Conservation (phyloP, 2,329 filamentous ascomycete genomes). For the Scleromitrula shiraiana region DNA sequence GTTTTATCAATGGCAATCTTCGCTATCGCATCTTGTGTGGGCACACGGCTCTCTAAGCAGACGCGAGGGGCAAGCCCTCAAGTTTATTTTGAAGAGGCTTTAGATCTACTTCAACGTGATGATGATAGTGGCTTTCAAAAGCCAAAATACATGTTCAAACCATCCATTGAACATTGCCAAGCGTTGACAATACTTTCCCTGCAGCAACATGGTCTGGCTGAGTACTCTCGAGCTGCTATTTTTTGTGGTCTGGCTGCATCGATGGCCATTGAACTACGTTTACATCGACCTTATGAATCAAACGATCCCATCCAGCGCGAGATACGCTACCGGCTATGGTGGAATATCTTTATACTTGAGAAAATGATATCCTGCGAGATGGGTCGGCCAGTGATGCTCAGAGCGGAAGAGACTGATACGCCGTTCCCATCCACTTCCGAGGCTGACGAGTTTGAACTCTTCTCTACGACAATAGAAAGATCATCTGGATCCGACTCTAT, state of each 20-base stretch:
- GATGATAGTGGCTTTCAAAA: conserved; percentile 9
- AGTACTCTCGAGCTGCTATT: conserved; percentile 26
- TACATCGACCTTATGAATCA: conserved; percentile 20
- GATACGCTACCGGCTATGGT: conserved; percentile 26
- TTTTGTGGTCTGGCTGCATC: conserved; percentile 23
- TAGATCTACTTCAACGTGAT: conserved; percentile 17
- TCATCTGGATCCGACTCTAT: conserved; percentile 3
- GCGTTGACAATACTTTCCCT: conserved; percentile 24
- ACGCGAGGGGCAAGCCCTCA: conserved; percentile 13
- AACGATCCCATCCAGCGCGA: conserved; percentile 22
- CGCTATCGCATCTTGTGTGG: conserved; percentile 25
- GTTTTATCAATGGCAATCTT: conserved; percentile 24
- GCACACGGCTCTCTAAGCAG: conserved; percentile 14
- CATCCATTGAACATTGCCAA: conserved; percentile 26
- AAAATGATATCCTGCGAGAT: conserved; percentile 27
- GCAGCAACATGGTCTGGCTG: conserved; percentile 27
- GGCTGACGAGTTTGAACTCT: conserved; percentile 28
- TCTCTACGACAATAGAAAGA: conserved; percentile 14
- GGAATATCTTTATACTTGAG: conserved; percentile 28
- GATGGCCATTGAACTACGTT: conserved; percentile 27
- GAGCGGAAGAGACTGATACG: conserved; percentile 24
- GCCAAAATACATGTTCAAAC: conserved; percentile 18
- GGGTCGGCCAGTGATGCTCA: conserved; percentile 23
- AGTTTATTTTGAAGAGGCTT: conserved; percentile 13
- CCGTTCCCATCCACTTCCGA: conserved; percentile 25